phyloP scores from a whole-genome alignment of 441 rosid species.

The Gossypium davidsonii region DNA sequence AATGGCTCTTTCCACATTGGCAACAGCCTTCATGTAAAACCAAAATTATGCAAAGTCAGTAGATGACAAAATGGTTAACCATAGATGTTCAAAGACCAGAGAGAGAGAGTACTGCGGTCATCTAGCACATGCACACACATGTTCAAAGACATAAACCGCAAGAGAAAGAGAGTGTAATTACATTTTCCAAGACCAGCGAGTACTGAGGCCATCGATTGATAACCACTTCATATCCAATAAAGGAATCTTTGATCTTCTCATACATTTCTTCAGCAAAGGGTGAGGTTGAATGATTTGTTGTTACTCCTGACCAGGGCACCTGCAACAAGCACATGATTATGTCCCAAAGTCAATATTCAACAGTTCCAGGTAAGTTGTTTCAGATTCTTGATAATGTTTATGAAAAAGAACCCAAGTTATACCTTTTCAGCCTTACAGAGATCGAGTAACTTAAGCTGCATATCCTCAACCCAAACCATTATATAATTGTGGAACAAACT shows the following conservation, averaged over 20 bases:
- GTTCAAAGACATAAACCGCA: background rate
- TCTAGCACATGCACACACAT: background rate
- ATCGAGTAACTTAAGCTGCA: constrained; percentile 86
- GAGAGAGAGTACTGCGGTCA: too few species aligned
- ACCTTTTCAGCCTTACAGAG: constrained; percentile 93
- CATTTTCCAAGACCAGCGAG: constrained; percentile 78
- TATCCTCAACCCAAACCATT: constrained; percentile 89
- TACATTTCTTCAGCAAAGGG: constrained; percentile 96
- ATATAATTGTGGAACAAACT: constrained; percentile 73
- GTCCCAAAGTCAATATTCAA: background rate
- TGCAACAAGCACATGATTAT: constrained; percentile 21
- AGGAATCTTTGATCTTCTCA: constrained; percentile 66
- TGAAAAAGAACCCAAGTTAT: background rate
- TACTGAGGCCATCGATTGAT: constrained; percentile 92
- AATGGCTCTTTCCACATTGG: constrained; percentile 77
- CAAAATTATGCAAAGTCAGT: background rate
- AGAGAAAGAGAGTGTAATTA: constrained; percentile 8
- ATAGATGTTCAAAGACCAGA: too few species aligned
- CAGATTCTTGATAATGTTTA: background rate
- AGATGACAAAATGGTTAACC: background rate
- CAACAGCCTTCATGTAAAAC: constrained; percentile 49
- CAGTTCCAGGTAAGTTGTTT: background rate
- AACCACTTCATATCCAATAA: constrained; percentile 75
- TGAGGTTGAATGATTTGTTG: constrained; percentile 81
- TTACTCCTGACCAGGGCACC: constrained; percentile 74